phyloP scores from a whole-genome alignment of 805 yeast species.

The Maudiozyma saulgeensis region DNA sequence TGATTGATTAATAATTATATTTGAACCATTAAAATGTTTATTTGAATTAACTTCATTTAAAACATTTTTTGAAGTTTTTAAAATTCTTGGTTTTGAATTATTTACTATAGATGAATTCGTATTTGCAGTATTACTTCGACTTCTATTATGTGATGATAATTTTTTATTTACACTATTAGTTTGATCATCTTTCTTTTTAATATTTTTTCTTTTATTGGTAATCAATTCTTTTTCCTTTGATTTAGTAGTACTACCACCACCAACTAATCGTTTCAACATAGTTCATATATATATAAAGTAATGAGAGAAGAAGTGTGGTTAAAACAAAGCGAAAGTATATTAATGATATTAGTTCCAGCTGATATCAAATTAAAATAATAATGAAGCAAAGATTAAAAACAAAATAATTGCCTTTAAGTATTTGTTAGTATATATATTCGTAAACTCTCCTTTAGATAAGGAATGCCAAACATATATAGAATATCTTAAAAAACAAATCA shows the following conservation, averaged over 20 bases:
- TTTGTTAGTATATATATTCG: too few species aligned
- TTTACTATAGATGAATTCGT: neutral
- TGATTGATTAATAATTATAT: neutral
- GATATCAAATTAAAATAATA: neutral
- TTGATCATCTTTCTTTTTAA: neutral
- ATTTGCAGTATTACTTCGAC: neutral
- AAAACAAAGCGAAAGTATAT: too few species aligned
- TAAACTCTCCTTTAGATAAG: too few species aligned
- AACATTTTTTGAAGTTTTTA: neutral
- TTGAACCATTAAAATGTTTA: neutral
- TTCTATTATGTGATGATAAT: neutral
- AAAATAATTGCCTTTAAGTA: too few species aligned
- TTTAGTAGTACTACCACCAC: neutral
- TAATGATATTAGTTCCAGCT: neutral
- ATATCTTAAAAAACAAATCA: too few species aligned
- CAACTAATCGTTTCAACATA: neutral
- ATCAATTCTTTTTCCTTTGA: neutral
- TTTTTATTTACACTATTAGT: too few species aligned
- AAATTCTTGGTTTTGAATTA: neutral
- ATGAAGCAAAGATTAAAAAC: neutral
- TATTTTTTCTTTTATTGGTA: neutral
- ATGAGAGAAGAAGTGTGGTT: too few species aligned
- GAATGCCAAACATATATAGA: too few species aligned
- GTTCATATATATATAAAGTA: too few species aligned
- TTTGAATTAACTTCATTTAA: neutral